phyloP scores from a whole-genome alignment of 352 stramenopile species.

The Phytophthora megakarya region DNA sequence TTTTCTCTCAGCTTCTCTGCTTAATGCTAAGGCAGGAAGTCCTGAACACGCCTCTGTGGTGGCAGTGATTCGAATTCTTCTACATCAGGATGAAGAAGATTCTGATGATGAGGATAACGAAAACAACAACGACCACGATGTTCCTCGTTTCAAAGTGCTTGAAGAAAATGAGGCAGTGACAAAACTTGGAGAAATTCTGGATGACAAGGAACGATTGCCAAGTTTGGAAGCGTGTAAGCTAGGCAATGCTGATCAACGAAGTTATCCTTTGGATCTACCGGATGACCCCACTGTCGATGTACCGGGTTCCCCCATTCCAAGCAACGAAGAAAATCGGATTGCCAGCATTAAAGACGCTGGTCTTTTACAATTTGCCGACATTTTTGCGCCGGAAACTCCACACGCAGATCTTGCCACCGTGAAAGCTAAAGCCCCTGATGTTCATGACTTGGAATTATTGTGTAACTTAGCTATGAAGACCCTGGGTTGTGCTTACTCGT shows the following conservation, averaged over 20 bases:
- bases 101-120: neutral
- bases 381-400: slow-evolving; percentile 19
- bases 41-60: slow-evolving; percentile 11
- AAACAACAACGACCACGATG: neutral
- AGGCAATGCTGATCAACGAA: slow-evolving; percentile 21
- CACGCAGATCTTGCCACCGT: neutral
- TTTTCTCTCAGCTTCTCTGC: slow-evolving; percentile 22
- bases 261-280: slow-evolving; percentile 22
- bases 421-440: slow-evolving; percentile 23
- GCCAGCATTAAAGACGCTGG: slow-evolving; percentile 10
- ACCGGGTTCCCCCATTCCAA: slow-evolving; percentile 28
- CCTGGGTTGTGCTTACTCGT: slow-evolving; percentile 45
- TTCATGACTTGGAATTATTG: slow-evolving; percentile 53
- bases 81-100: slow-evolving; percentile 2
- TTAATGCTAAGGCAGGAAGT: slow-evolving; percentile 2
- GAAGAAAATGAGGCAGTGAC: neutral
- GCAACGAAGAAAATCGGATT: slow-evolving; percentile 31
- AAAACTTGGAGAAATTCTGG: slow-evolving; percentile 13
- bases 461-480: slow-evolving; percentile 51
- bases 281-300: slow-evolving; percentile 23
- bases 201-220: slow-evolving; percentile 8
- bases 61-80: slow-evolving; percentile 23
- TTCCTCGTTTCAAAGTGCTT: slow-evolving; percentile 1
- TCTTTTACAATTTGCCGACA: slow-evolving; percentile 16
- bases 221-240: slow-evolving; percentile 22